A percentile compares a stretch with the other conserved stretches of the same genome.
These are phyloP conservation scores for Heterobasidion annosum DNA, from an alignment of 1,284 basidiomycete species.

Conservation along the genomic window DNA sequence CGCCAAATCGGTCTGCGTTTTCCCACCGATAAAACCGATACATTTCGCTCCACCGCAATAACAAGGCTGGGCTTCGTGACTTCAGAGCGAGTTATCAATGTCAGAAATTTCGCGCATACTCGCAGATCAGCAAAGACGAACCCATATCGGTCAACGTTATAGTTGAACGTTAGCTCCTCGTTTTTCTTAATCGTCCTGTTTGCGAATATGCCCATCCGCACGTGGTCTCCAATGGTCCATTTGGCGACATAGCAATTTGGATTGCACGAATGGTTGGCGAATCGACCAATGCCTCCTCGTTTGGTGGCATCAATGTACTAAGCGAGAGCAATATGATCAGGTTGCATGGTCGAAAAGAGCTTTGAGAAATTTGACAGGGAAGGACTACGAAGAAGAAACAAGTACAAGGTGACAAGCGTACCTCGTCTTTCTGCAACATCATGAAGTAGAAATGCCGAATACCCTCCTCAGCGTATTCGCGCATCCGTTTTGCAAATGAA, in stretches of 20 bases:
- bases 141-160: constrained; percentile 99
- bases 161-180: constrained; percentile 98
- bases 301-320: constrained; percentile 99
- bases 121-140: constrained; percentile 28
- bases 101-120: background rate
- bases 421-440: constrained; percentile 98
- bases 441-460: constrained; percentile 99
- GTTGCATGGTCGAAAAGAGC: background rate
- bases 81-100: constrained; percentile 18
- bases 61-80: constrained; percentile 92
- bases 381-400: background rate
- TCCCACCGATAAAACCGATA: constrained; percentile 93
- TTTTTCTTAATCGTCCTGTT: constrained; percentile 74
- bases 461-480: constrained; percentile 87
- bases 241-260: constrained; percentile 99
- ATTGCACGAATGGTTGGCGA: constrained; percentile 97
- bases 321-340: background rate
- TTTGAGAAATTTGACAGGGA: background rate
- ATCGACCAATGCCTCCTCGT: constrained; percentile 91
- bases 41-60: constrained; percentile 97
- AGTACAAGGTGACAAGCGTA: constrained; percentile 24
- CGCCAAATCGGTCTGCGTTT: constrained; percentile 94
- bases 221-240: constrained; percentile 89
- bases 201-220: constrained; percentile 98
- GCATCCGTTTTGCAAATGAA: constrained; percentile 91